A percentile compares a stretch with the other conserved stretches of the same genome.
These are phyloP conservation scores for Ormosia emarginata DNA, from an alignment of 306 rosid genomes.

Conservation along the genomic window DNA sequence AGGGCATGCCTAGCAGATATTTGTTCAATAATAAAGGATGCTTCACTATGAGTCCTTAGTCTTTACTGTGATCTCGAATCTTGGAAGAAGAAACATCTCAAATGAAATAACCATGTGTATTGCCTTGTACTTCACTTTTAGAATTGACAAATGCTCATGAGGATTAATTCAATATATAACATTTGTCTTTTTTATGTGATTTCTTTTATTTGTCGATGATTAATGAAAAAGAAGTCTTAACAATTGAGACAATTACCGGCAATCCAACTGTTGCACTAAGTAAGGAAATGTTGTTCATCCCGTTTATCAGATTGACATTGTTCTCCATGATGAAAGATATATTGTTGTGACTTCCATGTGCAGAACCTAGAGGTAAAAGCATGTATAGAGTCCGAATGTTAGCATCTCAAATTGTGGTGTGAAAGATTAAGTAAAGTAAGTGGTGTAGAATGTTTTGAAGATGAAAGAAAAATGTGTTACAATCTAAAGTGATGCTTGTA, in stretches of 20 bases:
- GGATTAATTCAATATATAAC: background rate
- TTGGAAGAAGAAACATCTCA: background rate
- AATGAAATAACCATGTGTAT: background rate
- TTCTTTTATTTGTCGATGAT: slow-evolving; percentile 13
- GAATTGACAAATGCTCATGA: background rate
- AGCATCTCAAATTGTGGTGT: background rate
- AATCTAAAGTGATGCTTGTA: background rate
- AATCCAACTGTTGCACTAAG: slow-evolving; percentile 85
- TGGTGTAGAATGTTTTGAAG: background rate
- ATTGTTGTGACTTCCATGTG: slow-evolving; percentile 50
- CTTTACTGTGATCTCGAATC: background rate
- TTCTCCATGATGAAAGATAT: slow-evolving; percentile 34
- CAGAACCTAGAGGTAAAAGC: slow-evolving; percentile 55
- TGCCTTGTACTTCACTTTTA: background rate
- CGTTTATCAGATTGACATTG: slow-evolving; percentile 42
- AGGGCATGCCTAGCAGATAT: background rate
- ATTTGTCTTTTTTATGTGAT: background rate
- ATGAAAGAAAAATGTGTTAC: background rate
- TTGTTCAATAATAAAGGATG: background rate
- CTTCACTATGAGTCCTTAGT: background rate
- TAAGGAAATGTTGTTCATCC: slow-evolving; percentile 65
- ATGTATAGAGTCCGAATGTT: slow-evolving; percentile 1
- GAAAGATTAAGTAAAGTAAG: background rate
- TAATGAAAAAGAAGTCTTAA: slow-evolving; percentile 2
- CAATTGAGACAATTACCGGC: slow-evolving; percentile 52